Evolutionary conservation across 2,329 filamentous ascomycete species (phyloP), one percentile per base, ranked within the genome.

Genomic region (Venturia pyrina): DNA sequence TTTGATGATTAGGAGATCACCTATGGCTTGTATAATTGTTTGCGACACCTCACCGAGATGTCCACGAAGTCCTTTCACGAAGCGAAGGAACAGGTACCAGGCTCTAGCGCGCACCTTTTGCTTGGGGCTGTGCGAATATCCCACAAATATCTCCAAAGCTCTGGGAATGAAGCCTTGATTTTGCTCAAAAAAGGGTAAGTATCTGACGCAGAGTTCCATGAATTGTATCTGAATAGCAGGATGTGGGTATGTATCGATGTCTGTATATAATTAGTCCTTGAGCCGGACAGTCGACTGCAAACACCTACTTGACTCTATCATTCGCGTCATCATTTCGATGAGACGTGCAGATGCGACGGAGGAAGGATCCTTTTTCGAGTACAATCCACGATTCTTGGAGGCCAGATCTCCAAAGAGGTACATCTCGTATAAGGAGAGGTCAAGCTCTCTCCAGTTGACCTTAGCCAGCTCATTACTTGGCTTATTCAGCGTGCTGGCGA

Each of bases 181-280:
- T 66, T 87, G 86, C 73, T 98, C 93, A 74, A 99, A 98, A 76
- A 97, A 96, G 37, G 87, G 85, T 74, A 89, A 90, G 77, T 99
- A 99, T 63, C 95, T 88, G 65, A 96, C 93, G 75, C 93, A 96
- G 44, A 96, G 96, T 76, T 99, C 95, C 93, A 99, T 97, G 74
- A 96, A 99, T 77, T 97, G 92, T 28, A 99, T 82, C 69, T 97
- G 86, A 63, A 97, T 93, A 19, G 93, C 91, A 1, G 95, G 93
- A 74, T 98, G 95, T 19, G 88, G 87, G 76, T 93, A 96, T 56
- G 84, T 89, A 67, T 91, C 88, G 70, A 97, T 89, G 70, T 90
- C 91, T 93, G 70, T 6, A 57, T 63, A 34, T 28, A 21, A 19
- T 63, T 68, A 62, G 64, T 48, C 17, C 34, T 5, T 10, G 17